Base-by-base conservation (phyloP, 306 rosid genomes). In the Rubus idaeus region DNA sequence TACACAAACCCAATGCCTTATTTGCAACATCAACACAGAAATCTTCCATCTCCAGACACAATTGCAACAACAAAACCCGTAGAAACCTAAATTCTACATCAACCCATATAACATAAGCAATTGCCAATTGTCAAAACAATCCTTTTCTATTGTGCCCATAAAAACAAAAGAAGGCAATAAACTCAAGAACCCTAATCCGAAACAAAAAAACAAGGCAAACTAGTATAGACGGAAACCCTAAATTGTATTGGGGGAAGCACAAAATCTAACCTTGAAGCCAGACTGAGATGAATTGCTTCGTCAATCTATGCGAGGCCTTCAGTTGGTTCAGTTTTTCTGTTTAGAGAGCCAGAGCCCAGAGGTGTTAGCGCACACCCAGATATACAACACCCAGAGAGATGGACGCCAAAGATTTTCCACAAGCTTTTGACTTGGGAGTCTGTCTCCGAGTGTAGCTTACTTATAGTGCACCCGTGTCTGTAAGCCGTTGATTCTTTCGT, bases 211-310 rank as follows among this genome's bases (percentile, higher is more conserved):
- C 4, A 4, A 73, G 5, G 62, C 10, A 55, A 20, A 8, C 1
- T 23, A 47, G 67, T 14, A 26, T 17, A 70, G 46, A 45, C 5
- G 4, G 7, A 65, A 62, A 66, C 86, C 88, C 88, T 65, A 79
- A 40, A 68, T 62, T 65, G 51, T 5, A 47, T 18, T 20, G 21
- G 50, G 35, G 47, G 66, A 75, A 65, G 55, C 60, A 37, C 23
- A 78, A 70, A 78, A 40, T 26, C 57, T 12, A 75, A 85, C 89
- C 90, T 80, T 46, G 7, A 65, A 75, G 82, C 75, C 83, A 78
- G 91, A 86, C 81, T 66, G 78, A 76, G 26, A 73, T 53, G 66
- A 62, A 17, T 47, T 40, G 60, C 14, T 41, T 6, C 46, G n/a
- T 62, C 35, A 42, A 67, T 44, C 74, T 17, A 53, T 17, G n/a